Evolutionary conservation across 768 basidiomycete genomes (phyloP), one percentile per base, ranked within the genome.

Genomic region (Pleurotus salmoneostramineus): DNA sequence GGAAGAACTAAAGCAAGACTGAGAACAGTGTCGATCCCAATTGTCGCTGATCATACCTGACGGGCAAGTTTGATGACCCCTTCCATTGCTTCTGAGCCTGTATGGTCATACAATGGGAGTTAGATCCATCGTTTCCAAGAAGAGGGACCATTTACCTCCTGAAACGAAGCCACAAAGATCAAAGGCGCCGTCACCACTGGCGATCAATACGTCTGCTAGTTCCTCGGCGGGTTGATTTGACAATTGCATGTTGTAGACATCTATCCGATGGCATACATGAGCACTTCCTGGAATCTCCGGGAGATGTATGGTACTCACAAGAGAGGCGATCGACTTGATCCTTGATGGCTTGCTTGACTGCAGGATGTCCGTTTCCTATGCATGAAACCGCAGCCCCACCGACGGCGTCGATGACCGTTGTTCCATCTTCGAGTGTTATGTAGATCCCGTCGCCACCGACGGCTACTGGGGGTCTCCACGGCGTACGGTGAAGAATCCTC

Each of bases 71-170:
- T 95, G 56, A 94, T 77, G n/a, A 84, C 87, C 58, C 83, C 81
- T 62, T 95, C 93, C 88, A 93, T 90, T 0, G 93, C 92, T 70
- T 95, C 93, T 2, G 92, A 88, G 49, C 92, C 91, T 93, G 55
- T 31, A 49, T 35, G 47, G 58, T 5, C 44, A 40, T 60, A 55
- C 36, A 56, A 34, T 3, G 52, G 21, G 45, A 3, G 45, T 3
- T 57, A 12, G 15, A 52, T n/a, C 55, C 6, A 1, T 15, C 31
- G 11, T 7, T 0, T 50, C 40, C 34, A 17, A 40, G 11, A 27
- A 27, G 21, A 27, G 21, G 21, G 3, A 27, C 21, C 32, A 64
- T 75, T 58, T 63, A 82, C 93, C 93, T 69, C 92, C 91, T 44
- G 88, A 86, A 14, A 84, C 78, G 66, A 93, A 93, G 1, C 85